Evolutionary conservation across 305 asterid genomes (phyloP), one percentile per base, ranked within the genome.

Genomic region (Fraxinus paxiana): DNA sequence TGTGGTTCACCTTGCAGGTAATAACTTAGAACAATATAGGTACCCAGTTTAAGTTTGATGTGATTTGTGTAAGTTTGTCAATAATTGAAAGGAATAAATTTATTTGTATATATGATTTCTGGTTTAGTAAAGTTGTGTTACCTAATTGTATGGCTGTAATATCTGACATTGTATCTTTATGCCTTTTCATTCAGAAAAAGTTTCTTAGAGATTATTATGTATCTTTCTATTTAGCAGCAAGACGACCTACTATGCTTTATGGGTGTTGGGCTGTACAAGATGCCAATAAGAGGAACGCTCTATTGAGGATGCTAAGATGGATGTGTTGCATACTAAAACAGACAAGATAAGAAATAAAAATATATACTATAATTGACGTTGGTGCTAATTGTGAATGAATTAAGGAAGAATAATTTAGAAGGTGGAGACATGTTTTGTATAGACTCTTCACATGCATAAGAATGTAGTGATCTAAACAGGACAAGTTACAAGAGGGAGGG

Each of bases 1-100:
- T 87, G 99, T 96, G 80, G 94, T 96, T 88, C 99, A 94, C 86
- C 99, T 96, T 81, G 99, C 99, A 80, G 99, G 99, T 96, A 88
- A 15, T 7, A 22, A 15, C 8, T 15, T 37, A n/a, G 35, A 7
- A 22, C 12, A 28, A 22, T 72, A 8, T 30, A 8, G 30, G 30
- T 4, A 13, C 77, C 37, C 28, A 7, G 41, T n/a, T 12, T 20
- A 15, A 5, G 24, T 24, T 65, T 74, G 5, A 34, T 72, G 20
- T 54, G 65, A 20, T 81, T 63, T 63, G 2, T 24, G 22, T 82
- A 63, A 71, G 7, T 20, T 76, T 4, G 24, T 74, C 75, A 31
- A 20, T 76, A 28, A 17, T 74, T 5, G 18, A 33, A 13, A 54
- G 31, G 37, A 73, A 80, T 15, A 34, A 28, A 31, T 71, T 6